phyloP scores from a whole-genome alignment of 805 yeast genomes.

The Ogataea degrootiae region DNA sequence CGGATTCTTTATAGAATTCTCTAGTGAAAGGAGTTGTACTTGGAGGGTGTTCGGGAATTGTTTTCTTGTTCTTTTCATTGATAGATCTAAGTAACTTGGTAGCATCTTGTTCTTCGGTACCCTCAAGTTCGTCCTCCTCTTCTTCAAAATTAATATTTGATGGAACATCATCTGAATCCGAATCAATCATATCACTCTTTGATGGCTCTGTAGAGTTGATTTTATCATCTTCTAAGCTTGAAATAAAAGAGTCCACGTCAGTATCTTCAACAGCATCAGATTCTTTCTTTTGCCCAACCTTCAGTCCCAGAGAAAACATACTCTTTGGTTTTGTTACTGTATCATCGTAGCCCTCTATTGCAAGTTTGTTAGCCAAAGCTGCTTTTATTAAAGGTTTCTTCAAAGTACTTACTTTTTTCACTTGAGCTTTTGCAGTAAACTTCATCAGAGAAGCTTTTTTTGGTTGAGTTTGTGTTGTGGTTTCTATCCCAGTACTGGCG shows the following conservation, averaged over 20 bases:
- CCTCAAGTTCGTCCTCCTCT: slow-evolving; percentile 30
- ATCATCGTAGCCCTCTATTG: not conserved
- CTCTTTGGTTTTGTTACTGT: not conserved
- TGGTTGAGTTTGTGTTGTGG: slow-evolving; percentile 35
- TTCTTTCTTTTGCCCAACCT: slow-evolving; percentile 10
- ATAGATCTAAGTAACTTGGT: slow-evolving; percentile 35
- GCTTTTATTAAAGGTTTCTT: not conserved
- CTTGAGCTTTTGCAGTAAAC: slow-evolving; percentile 13
- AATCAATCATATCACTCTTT: no score
- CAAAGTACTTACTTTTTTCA: not conserved
- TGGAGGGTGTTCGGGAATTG: slow-evolving; percentile 45
- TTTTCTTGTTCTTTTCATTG: slow-evolving; percentile 45
- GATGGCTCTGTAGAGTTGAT: not conserved
- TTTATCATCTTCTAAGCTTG: slow-evolving; percentile 3
- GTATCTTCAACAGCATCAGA: slow-evolving; percentile 8
- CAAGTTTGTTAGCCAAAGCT: not conserved
- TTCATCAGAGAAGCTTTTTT: slow-evolving; percentile 19
- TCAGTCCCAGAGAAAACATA: not conserved
- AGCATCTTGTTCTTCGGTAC: slow-evolving; percentile 22
- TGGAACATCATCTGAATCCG: no score
- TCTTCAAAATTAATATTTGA: slow-evolving; percentile 3
- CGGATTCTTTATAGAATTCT: slow-evolving; percentile 58
- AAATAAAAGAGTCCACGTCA: slow-evolving; percentile 8
- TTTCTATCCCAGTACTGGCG: slow-evolving; percentile 36
- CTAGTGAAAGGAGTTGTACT: slow-evolving; percentile 50